Percentiles rank a stretch among this genome's conserved stretches.
phyloP scores from a whole-genome alignment of 139 green algal species.

The Zygnema cylindricum region DNA sequence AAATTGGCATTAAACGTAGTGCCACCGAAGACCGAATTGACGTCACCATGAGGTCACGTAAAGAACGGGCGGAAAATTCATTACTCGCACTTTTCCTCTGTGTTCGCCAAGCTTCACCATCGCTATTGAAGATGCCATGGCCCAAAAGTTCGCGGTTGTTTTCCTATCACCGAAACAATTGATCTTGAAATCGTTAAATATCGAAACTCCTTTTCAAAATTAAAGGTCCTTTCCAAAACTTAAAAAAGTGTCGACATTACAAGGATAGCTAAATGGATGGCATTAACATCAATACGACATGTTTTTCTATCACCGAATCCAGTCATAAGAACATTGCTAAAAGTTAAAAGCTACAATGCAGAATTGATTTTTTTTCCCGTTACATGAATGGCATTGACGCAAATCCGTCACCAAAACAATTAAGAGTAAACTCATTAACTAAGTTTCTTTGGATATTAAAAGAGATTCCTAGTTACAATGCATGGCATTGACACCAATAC shows the following conservation, averaged over 20 bases:
- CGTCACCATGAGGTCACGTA: constrained; percentile 39
- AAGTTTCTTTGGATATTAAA: not conserved
- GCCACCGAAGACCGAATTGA: constrained; percentile 10
- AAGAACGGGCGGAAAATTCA: constrained; percentile 35
- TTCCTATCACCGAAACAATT: not conserved
- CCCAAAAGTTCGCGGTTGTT: not conserved
- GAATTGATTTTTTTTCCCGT: too few species aligned
- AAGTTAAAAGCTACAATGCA: too few species aligned
- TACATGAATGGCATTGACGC: too few species aligned
- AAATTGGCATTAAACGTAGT: too few species aligned
- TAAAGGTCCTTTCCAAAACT: not conserved
- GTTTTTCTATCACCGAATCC: too few species aligned
- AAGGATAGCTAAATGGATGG: too few species aligned
- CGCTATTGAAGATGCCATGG: constrained; percentile 12
- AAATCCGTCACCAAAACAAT: too few species aligned
- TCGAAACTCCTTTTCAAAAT: not conserved
- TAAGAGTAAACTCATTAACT: not conserved
- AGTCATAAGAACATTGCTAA: too few species aligned
- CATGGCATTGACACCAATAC: too few species aligned
- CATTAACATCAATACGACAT: too few species aligned
- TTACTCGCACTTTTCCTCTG: constrained; percentile 19
- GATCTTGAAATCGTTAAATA: not conserved
- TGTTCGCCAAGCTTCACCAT: not conserved
- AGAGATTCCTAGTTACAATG: not conserved
- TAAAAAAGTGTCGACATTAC: too few species aligned